Percentiles rank a stretch among this genome's conserved stretches.
Evolutionary conservation across 768 basidiomycete species (phyloP).

Genomic region (Tylopilus subfusipes): DNA sequence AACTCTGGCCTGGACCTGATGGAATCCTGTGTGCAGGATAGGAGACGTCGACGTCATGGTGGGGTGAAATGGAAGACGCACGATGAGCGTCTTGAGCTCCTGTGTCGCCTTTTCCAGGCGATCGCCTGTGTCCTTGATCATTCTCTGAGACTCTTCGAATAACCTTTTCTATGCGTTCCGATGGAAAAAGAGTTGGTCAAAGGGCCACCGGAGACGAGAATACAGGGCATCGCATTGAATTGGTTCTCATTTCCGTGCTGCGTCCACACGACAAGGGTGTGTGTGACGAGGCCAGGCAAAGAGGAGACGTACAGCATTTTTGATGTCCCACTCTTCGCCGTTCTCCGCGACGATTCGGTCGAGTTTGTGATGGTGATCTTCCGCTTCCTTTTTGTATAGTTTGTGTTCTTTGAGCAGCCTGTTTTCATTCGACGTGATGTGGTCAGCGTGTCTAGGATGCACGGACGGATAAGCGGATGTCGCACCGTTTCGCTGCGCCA

Average conservation of each 20-base stretch:
- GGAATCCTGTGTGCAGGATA: slow-evolving; percentile 25
- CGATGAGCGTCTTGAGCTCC: slow-evolving; percentile 65
- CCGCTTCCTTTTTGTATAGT: slow-evolving; percentile 64
- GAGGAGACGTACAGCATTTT: slow-evolving; percentile 57
- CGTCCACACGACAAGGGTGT: slow-evolving; percentile 11
- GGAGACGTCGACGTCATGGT: slow-evolving; percentile 15
- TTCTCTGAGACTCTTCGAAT: slow-evolving; percentile 75
- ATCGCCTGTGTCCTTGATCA: slow-evolving; percentile 65
- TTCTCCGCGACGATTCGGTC: slow-evolving; percentile 58
- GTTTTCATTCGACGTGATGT: slow-evolving; percentile 10
- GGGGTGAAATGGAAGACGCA: slow-evolving; percentile 41
- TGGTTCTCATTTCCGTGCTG: slow-evolving; percentile 31
- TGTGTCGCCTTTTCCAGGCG: slow-evolving; percentile 60
- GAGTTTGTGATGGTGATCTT: slow-evolving; percentile 53
- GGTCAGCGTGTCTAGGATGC: slow-evolving; percentile 6
- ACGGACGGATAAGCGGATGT: slow-evolving; percentile 19
- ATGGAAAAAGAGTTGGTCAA: slow-evolving; percentile 3
- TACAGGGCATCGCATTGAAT: slow-evolving; percentile 15
- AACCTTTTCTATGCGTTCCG: slow-evolving; percentile 48
- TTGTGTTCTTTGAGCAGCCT: slow-evolving; percentile 68
- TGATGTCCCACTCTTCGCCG: slow-evolving; percentile 74
- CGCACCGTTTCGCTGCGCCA: slow-evolving; percentile 62
- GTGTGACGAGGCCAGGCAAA: slow-evolving; percentile 4
- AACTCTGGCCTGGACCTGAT: slow-evolving; percentile 29
- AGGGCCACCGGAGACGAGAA: slow-evolving; percentile 16